Evolutionary conservation across 345 rosid species (phyloP), one percentile per base, ranked within the genome.

Genomic region (Fremontodendron californicum): DNA sequence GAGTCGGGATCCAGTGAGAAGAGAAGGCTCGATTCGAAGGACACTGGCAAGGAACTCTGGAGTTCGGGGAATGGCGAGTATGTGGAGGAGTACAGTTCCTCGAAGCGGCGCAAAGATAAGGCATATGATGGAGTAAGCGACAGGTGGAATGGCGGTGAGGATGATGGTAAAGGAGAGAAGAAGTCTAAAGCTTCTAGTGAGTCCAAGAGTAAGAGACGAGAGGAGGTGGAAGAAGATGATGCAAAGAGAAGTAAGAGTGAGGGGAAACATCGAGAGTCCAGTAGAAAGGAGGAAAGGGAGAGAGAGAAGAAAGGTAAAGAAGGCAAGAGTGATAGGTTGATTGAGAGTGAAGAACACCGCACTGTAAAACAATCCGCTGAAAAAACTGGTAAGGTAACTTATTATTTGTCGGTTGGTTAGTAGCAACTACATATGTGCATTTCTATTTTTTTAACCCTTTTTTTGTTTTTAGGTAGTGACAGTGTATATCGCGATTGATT

Each of bases 131-230:
- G 89, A 15, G 89, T 69, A 71, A 87, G 60, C 43, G 97, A 90
- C 75, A 82, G 99, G 83, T 93, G 97, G 97, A 89, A 86, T 79
- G 93, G 93, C 3, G 88, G 94, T 2, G 90, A 86, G 5, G 94
- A 87, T 35, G 91, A 84, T 42, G 80, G 79, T 62, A 84, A 85
- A 60, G 86, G 84, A 8, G 91, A 88, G 68, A 92, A 81, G 89
- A 93, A 90, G 84, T 75, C 76, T 0, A 95, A 90, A 68, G 82
- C 77, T 51, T 85, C 85, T 2, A 80, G 89, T 51, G 99, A 90
- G 51, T 84, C 87, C 19, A 91, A 81, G 87, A 90, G 90, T 77
- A 92, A 81, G 85, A 87, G 83, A 77, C 86, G 89, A 77, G 97
- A 87, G 19, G 87, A 79, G 29, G 88, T 70, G 7, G 94, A 80